Percentiles rank a stretch among this genome's conserved stretches.
Evolutionary conservation across 345 rosid genomes (phyloP).

Genomic region (Punica granatum): DNA sequence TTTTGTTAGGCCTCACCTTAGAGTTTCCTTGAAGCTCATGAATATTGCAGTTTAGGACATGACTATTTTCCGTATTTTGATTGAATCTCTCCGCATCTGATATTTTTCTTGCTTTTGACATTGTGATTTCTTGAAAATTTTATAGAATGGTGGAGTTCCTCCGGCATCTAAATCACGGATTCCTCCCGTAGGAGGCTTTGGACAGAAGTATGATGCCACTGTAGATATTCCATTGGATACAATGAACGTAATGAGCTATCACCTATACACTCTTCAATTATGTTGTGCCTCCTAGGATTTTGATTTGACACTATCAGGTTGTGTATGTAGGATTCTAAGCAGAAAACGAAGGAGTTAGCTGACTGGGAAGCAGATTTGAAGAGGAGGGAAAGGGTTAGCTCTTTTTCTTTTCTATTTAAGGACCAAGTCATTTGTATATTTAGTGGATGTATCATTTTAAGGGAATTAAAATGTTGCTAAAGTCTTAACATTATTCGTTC

Average conservation of each 20-base stretch:
- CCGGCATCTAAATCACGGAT: constrained; percentile 46
- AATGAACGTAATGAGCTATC: constrained; percentile 46
- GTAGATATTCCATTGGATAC: constrained; percentile 85
- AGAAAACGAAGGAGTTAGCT: constrained; percentile 71
- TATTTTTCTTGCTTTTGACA: background rate
- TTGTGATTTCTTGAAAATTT: background rate
- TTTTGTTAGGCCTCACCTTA: background rate
- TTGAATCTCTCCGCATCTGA: too few species aligned
- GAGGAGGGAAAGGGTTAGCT: constrained; percentile 63
- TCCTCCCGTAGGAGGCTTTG: constrained; percentile 55
- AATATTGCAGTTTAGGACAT: background rate
- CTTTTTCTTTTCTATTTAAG: background rate
- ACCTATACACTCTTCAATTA: background rate
- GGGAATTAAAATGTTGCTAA: background rate
- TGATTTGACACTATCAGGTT: constrained; percentile 11
- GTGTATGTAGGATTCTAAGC: constrained; percentile 48
- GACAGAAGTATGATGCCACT: constrained; percentile 67
- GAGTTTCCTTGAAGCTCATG: background rate
- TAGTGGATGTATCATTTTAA: background rate
- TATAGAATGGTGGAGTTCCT: constrained; percentile 53
- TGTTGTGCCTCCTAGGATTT: background rate
- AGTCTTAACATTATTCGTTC: background rate
- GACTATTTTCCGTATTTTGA: background rate
- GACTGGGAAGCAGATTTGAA: constrained; percentile 93
- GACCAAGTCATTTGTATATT: background rate